phyloP scores from a whole-genome alignment of 2,329 filamentous ascomycete species.

The Fusarium longipes region DNA sequence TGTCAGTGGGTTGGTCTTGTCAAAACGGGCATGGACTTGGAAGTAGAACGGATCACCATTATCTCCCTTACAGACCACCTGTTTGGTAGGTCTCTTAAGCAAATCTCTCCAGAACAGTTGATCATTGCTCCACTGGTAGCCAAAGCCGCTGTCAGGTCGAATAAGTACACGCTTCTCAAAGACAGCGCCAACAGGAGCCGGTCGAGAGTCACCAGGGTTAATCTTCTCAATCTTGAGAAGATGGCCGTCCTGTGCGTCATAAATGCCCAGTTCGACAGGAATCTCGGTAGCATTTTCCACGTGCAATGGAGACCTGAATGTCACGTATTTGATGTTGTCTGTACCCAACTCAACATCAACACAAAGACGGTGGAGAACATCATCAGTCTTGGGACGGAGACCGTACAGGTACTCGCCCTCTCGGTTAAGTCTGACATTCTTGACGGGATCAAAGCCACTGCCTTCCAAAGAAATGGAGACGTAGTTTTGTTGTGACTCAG shows the following conservation, averaged over 20 bases:
- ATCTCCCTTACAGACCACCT: conserved; percentile 89
- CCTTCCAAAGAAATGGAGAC: conserved; percentile 89
- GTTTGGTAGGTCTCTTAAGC: conserved; percentile 83
- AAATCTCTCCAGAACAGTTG: conserved; percentile 93
- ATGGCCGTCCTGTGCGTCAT: conserved; percentile 86
- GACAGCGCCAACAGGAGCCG: conserved; percentile 90
- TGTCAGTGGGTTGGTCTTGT: conserved; percentile 84
- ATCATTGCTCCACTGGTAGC: conserved; percentile 94
- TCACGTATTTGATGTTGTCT: conserved; percentile 99
- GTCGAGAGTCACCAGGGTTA: conserved; percentile 86
- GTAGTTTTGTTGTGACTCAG: conserved; percentile 81
- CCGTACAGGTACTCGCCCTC: conserved; percentile 94
- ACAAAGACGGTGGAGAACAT: conserved; percentile 86
- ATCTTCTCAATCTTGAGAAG: conserved; percentile 98
- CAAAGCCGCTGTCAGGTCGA: conserved; percentile 93
- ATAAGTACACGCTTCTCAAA: conserved; percentile 90
- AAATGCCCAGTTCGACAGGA: conserved; percentile 91
- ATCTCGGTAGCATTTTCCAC: conserved; percentile 98
- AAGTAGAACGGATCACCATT: conserved; percentile 94
- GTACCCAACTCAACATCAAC: conserved; percentile 91
- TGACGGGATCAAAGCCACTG: conserved; percentile 91
- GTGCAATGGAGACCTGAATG: conserved; percentile 87
- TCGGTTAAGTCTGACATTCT: conserved; percentile 88
- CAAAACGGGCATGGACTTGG: conserved; percentile 88
- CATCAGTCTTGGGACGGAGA: conserved; percentile 86